Base-by-base conservation (phyloP, 495 filamentous ascomycete species). In the Aspergillus coremiiformis region DNA sequence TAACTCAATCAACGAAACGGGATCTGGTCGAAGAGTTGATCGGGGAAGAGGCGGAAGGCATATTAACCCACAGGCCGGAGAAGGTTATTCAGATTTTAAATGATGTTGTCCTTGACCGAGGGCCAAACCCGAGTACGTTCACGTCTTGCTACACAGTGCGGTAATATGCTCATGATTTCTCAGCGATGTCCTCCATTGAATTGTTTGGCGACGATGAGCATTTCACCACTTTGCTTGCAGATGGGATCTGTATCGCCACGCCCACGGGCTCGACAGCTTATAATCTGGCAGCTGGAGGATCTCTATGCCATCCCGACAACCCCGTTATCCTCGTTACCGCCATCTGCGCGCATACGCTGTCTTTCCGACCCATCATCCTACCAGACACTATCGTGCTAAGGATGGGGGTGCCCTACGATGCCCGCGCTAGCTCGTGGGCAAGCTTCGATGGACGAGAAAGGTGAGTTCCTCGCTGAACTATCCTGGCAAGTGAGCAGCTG, bases 151-250 rank as follows among this genome's bases (percentile, higher is more conserved):
- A 21, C 49, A 46, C 32, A 26, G 22, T 9, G 9, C 43, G 24
- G 1, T 20, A 12, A 47, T 35, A 17, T 39, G 62, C 65, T 66
- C 55, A 66, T 63, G 52, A 47, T 43, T 17, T 59, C 59, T 47
- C 53, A 87, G 87, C 86, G 54, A 90, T 94, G 89, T 89, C 86
- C 49, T 77, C 81, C 43, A 90, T 87, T 33, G 90, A 94, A 61
- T 74, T 98, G 29, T 96, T 96, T 62, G 94, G 94, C 35, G 94
- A 96, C 62, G 87, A 96, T 61, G 89, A 96, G 59, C 88, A 95
- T 70, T 92, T 91, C 70, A 94, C 89, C 5, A 89, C 86, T 1
- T 77, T 94, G 5, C 84, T 87, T 54, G 89, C 88, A 23, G 89
- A 96, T 66, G 90, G 90, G 14, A 75, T 96, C 41, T 95, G 90